Percentiles rank a stretch among this genome's conserved stretches.
Evolutionary conservation across 2,329 filamentous ascomycete species (phyloP).

Genomic region (Alternaria ventricosa): DNA sequence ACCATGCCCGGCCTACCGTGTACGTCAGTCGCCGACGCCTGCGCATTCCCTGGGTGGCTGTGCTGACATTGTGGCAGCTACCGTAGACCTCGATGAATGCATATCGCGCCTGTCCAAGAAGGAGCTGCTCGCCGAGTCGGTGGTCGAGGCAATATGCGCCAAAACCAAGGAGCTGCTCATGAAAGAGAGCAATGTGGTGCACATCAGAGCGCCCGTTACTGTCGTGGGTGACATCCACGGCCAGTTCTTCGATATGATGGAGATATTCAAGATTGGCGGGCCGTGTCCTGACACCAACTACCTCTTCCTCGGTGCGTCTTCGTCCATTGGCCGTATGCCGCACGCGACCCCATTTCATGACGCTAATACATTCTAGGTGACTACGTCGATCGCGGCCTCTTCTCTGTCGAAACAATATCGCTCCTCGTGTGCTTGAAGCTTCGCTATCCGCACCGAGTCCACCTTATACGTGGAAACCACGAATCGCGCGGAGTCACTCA

Average conservation of each 20-base stretch:
- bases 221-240: constrained; percentile 99
- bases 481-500: constrained; percentile 97
- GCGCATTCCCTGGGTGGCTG: not conserved
- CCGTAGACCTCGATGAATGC: constrained; percentile 98
- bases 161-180: constrained; percentile 99
- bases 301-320: constrained; percentile 80
- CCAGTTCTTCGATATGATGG: constrained; percentile 98
- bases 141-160: constrained; percentile 98
- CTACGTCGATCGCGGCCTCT: constrained; percentile 97
- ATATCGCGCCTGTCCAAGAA: constrained; percentile 97
- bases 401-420: constrained; percentile 98
- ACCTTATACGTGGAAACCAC: constrained; percentile 96
- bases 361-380: constrained; percentile 67
- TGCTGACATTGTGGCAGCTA: constrained; percentile 64
- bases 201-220: constrained; percentile 92
- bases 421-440: constrained; percentile 96
- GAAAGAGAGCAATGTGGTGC: constrained; percentile 99
- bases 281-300: constrained; percentile 99
- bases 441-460: constrained; percentile 92
- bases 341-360: constrained; percentile 28
- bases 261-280: constrained; percentile 98
- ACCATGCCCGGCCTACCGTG: constrained; percentile 60
- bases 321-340: constrained; percentile 5
- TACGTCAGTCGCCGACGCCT: constrained; percentile 39
- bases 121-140: constrained; percentile 93